Evolutionary conservation across 495 filamentous ascomycete species (phyloP).

Genomic region (Penicillium angulare): DNA sequence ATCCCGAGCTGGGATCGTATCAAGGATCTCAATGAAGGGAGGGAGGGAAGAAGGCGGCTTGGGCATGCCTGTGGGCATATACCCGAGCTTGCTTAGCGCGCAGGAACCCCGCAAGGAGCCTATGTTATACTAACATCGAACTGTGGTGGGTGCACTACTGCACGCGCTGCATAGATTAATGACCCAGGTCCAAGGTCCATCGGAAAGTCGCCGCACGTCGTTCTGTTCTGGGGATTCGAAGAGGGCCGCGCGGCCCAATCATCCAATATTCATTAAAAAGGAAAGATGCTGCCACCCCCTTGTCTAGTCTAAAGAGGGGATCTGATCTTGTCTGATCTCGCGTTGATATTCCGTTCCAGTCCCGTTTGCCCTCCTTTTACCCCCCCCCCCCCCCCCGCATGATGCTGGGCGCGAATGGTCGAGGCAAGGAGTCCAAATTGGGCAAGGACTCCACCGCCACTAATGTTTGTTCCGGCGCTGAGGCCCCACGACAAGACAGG

Average conservation of each 20-base stretch:
- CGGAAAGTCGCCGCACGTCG: background rate
- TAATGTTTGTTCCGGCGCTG: background rate
- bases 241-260: background rate
- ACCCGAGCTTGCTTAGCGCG: constrained; percentile 4
- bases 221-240: background rate
- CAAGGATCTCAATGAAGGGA: constrained; percentile 1
- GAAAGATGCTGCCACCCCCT: background rate
- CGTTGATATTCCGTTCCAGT: background rate
- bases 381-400: background rate
- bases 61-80: background rate
- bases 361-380: background rate
- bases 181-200: background rate
- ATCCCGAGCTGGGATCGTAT: background rate
- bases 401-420: constrained; percentile 1
- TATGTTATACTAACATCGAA: constrained; percentile 3
- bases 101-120: constrained; percentile 9
- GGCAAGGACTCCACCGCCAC: constrained; percentile 6
- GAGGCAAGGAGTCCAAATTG: constrained; percentile 2
- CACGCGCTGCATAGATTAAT: background rate
- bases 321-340: background rate
- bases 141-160: constrained; percentile 2
- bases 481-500: background rate
- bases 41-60: constrained; percentile 1
- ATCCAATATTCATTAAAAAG: background rate
- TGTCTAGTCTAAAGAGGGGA: background rate